Evolutionary conservation across 805 yeast species (phyloP).

Genomic region (Saccharomycopsis selenospora): DNA sequence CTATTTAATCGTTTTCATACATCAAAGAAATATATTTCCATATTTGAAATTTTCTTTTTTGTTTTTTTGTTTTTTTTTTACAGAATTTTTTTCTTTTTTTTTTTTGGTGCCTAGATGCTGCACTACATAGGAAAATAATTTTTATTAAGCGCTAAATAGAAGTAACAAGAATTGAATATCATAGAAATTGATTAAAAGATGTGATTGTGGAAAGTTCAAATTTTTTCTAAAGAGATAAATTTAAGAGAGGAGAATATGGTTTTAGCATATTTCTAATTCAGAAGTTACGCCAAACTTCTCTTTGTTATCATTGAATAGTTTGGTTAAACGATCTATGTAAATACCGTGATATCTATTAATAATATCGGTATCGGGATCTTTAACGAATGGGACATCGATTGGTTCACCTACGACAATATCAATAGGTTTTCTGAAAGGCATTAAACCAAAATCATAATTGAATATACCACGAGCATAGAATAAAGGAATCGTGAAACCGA

Average conservation of each 20-base stretch:
- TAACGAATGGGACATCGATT: conserved; percentile 43
- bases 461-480: conserved; percentile 90
- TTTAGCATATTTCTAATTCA: background rate
- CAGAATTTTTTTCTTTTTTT: background rate
- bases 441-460: conserved; percentile 83
- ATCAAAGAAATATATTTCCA: no score
- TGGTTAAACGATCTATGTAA: conserved; percentile 57
- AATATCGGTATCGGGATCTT: conserved; percentile 39
- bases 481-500: conserved; percentile 85
- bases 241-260: no score
- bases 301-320: conserved; percentile 63
- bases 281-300: conserved; percentile 32
- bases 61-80: background rate
- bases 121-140: no score
- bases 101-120: background rate
- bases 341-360: conserved; percentile 65
- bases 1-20: no score
- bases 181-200: no score
- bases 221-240: no score
- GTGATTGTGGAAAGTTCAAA: no score
- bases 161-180: no score
- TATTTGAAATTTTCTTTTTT: background rate
- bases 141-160: no score
- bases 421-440: conserved; percentile 80
- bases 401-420: conserved; percentile 71